phyloP scores from a whole-genome alignment of 495 filamentous ascomycete species.

The Penicillium pancosmium region DNA sequence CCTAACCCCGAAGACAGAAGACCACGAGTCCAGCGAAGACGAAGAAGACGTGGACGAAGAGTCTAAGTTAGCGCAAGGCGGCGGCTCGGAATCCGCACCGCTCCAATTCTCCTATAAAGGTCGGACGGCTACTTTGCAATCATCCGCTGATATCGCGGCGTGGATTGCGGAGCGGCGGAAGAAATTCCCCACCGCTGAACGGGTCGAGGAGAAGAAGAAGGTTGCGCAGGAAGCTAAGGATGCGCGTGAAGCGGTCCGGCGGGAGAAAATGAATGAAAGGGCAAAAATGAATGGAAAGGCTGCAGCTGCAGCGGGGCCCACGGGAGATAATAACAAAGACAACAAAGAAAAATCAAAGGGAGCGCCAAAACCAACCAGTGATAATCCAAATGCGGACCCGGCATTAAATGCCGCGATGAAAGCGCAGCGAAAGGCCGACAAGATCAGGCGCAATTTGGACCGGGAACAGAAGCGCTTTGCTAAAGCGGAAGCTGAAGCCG shows the following conservation, averaged over 20 bases:
- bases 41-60: constrained; percentile 78
- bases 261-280: constrained; percentile 36
- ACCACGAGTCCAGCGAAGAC: constrained; percentile 69
- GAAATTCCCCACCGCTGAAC: constrained; percentile 74
- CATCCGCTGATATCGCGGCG: constrained; percentile 68
- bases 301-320: no score
- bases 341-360: constrained; percentile 34
- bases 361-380: constrained; percentile 19
- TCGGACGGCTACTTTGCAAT: constrained; percentile 48
- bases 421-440: constrained; percentile 54
- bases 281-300: constrained; percentile 17
- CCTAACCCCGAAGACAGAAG: constrained; percentile 72
- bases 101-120: constrained; percentile 49
- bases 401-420: constrained; percentile 39
- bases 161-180: constrained; percentile 83
- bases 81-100: constrained; percentile 21
- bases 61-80: constrained; percentile 42
- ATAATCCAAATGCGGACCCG: constrained; percentile 28
- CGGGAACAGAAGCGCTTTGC: constrained; percentile 51
- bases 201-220: constrained; percentile 53
- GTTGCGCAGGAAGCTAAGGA: constrained; percentile 47
- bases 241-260: constrained; percentile 35
- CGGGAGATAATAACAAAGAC: neutral
- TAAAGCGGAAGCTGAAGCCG: constrained; percentile 51
- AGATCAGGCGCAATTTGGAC: constrained; percentile 48